Conservation (phyloP, 164 flowering plant genomes). For the Vitis labrusca region DNA sequence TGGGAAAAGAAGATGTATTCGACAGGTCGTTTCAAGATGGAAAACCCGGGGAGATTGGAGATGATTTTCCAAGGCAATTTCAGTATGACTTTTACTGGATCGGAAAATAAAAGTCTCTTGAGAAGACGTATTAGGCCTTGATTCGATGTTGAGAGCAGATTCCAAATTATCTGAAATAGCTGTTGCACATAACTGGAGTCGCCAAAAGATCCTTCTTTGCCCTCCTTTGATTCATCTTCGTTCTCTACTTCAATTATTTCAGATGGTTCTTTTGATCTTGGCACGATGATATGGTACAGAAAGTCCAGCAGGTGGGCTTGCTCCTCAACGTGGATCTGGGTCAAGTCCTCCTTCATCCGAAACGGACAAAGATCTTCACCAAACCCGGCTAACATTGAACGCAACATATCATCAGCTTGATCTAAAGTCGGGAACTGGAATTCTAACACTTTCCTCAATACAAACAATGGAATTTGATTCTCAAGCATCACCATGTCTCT, state of each 20-base stretch:
- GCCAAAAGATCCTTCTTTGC: not conserved
- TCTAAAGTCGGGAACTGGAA: slow-evolving; percentile 24
- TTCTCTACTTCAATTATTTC: slow-evolving; percentile 8
- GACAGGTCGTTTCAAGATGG: slow-evolving; percentile 22
- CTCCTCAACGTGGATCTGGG: slow-evolving; percentile 10
- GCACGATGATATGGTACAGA: slow-evolving; percentile 37
- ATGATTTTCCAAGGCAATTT: slow-evolving; percentile 39
- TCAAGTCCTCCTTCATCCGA: slow-evolving; percentile 18
- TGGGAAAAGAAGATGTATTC: slow-evolving; percentile 12
- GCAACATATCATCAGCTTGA: slow-evolving; percentile 28
- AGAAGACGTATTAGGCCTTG: slow-evolving; percentile 6
- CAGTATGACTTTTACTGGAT: slow-evolving; percentile 19
- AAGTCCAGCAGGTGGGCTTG: slow-evolving; percentile 42
- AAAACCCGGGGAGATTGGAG: slow-evolving; percentile 33
- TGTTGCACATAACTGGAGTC: slow-evolving; percentile 8
- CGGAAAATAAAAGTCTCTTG: slow-evolving; percentile 17
- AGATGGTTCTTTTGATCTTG: slow-evolving; percentile 12
- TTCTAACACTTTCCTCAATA: slow-evolving; percentile 31
- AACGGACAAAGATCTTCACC: slow-evolving; percentile 46
- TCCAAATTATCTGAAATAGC: slow-evolving; percentile 14
- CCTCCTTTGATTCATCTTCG: not conserved
- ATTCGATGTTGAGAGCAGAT: slow-evolving; percentile 18
- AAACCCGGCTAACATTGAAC: slow-evolving; percentile 32
- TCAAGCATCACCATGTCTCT: slow-evolving; percentile 53
- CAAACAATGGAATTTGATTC: slow-evolving; percentile 58